Conservation (phyloP, 768 basidiomycete species). For the Cubamyces sp. region DNA sequence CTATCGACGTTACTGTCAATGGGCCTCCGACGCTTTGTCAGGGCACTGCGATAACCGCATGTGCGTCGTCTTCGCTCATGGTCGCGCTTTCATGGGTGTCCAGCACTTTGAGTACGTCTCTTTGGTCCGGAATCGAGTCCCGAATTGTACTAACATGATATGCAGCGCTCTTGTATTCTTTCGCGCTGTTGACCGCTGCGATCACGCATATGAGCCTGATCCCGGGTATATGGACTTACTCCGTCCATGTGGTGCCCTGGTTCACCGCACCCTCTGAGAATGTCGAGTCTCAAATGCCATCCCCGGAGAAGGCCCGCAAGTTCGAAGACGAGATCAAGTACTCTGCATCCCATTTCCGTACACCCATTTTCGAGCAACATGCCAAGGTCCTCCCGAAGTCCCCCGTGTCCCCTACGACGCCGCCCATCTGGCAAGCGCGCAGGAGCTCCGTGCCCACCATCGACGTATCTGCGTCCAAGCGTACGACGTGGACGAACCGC, state of each 20-base stretch:
- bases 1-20: conserved; percentile 50
- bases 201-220: conserved; percentile 48
- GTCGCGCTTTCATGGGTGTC: conserved; percentile 38
- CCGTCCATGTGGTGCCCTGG: conserved; percentile 62
- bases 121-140: no score
- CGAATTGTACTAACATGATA: not conserved
- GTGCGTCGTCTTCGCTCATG: conserved; percentile 36
- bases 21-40: conserved; percentile 45
- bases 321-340: conserved; percentile 16
- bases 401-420: conserved; percentile 11
- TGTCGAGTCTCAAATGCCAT: not conserved
- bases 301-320: conserved; percentile 2
- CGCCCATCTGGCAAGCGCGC: conserved; percentile 18
- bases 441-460: conserved; percentile 4
- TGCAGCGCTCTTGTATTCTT: conserved; percentile 57
- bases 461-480: conserved; percentile 7
- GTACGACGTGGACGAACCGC: conserved; percentile 28
- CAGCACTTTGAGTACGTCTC: conserved; percentile 34
- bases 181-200: conserved; percentile 52
- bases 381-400: conserved; percentile 16
- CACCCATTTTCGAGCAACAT: conserved; percentile 23
- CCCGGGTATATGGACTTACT: conserved; percentile 55
- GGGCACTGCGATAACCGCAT: conserved; percentile 26
- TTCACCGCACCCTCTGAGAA: conserved; percentile 39
- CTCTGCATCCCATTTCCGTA: conserved; percentile 10